phyloP scores from a whole-genome alignment of 176 grass and related monocot genomes.

The Triticum urartu region DNA sequence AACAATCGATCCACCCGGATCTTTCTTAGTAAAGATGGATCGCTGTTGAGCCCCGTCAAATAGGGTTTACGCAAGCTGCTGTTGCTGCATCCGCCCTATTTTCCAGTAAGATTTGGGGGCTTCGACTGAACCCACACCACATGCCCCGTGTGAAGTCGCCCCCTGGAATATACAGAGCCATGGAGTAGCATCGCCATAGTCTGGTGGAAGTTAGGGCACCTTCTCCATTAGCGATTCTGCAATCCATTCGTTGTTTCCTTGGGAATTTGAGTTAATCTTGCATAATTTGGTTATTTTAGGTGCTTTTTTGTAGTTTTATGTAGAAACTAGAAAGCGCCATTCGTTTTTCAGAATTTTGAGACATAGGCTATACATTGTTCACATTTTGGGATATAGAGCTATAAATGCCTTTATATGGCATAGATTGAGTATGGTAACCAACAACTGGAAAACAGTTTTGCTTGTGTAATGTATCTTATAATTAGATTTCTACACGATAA shows the following conservation, averaged over 20 bases:
- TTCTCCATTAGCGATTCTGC: not conserved
- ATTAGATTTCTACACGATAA: not conserved
- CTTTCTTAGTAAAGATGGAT: not conserved
- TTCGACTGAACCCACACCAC: not conserved
- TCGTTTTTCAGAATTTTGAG: not conserved
- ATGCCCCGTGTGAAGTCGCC: not conserved
- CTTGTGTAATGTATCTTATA: constrained; percentile 10
- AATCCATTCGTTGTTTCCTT: not conserved
- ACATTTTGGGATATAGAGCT: not conserved
- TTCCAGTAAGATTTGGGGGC: not conserved
- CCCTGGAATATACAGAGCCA: not conserved
- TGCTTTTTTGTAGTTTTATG: not conserved
- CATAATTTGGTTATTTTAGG: constrained; percentile 2
- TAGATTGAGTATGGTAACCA: not conserved
- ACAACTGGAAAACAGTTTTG: not conserved
- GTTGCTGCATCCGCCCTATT: not conserved
- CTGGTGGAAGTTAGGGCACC: not conserved
- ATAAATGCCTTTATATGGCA: not conserved
- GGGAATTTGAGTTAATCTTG: not conserved
- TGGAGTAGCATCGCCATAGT: not conserved
- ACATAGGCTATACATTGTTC: not conserved
- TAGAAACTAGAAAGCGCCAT: not conserved
- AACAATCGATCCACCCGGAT: not conserved
- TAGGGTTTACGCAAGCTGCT: not conserved
- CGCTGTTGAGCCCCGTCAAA: not conserved